These are phyloP conservation scores for Fusarium albosuccineum DNA, from an alignment of 2,329 filamentous ascomycete genomes.

Conservation along the genomic window DNA sequence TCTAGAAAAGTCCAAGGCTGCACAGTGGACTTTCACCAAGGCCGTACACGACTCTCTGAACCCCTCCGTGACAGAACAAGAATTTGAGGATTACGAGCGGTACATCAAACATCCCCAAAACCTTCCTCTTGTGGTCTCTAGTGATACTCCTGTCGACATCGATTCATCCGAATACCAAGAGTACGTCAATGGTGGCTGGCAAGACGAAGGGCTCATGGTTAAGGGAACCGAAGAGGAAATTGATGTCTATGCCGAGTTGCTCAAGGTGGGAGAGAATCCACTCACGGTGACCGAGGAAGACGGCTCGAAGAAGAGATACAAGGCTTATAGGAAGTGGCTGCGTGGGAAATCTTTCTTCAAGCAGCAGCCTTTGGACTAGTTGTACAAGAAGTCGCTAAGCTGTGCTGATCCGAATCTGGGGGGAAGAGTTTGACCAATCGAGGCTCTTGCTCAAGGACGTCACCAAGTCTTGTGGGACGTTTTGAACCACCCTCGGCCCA, in stretches of 20 bases:
- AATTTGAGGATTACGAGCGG: conserved; percentile 87
- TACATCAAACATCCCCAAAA: conserved; percentile 93
- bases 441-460: conserved; percentile 45
- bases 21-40: conserved; percentile 90
- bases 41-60: conserved; percentile 89
- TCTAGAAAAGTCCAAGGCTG: conserved; percentile 82
- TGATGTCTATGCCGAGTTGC: conserved; percentile 79
- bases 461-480: conserved; percentile 25
- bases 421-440: conserved; percentile 49
- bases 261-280: conserved; percentile 83
- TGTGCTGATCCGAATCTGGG: not conserved
- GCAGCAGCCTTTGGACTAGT: conserved; percentile 76
- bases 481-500: conserved; percentile 37
- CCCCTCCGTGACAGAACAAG: conserved; percentile 80
- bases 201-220: conserved; percentile 68
- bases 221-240: conserved; percentile 61
- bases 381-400: not conserved
- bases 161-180: conserved; percentile 79
- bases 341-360: conserved; percentile 96
- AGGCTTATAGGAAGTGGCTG: conserved; percentile 95
- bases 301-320: conserved; percentile 92
- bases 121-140: conserved; percentile 83
- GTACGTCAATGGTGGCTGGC: conserved; percentile 79
- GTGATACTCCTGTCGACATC: conserved; percentile 71
- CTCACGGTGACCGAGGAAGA: conserved; percentile 91